A percentile compares a stretch with the other conserved stretches of the same genome.
Evolutionary conservation across 1,139 yeast species (phyloP).

Genomic region (Pichia sp.): DNA sequence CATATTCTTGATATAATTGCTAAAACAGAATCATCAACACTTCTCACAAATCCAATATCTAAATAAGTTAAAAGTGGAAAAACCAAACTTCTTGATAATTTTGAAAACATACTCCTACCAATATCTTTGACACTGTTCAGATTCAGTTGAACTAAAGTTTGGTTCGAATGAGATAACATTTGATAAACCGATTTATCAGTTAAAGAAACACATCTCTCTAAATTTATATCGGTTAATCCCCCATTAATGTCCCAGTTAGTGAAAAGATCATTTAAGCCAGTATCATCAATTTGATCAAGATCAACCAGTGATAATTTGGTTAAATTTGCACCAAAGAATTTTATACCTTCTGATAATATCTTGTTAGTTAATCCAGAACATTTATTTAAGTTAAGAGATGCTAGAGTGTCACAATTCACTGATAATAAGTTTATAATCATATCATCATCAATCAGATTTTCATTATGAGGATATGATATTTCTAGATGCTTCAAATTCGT

Average conservation of each 20-base stretch:
- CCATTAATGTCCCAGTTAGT: slow-evolving; percentile 45
- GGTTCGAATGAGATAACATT: slow-evolving; percentile 55
- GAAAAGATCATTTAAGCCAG: slow-evolving; percentile 56
- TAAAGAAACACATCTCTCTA: slow-evolving; percentile 61
- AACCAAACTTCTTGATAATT: slow-evolving; percentile 32
- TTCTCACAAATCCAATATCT: slow-evolving; percentile 72
- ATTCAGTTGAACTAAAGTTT: slow-evolving; percentile 60
- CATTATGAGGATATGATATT: slow-evolving; percentile 60
- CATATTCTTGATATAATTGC: slow-evolving; percentile 50
- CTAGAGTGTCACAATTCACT: slow-evolving; percentile 56
- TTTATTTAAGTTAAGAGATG: slow-evolving; percentile 58
- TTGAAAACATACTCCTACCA: slow-evolving; percentile 41
- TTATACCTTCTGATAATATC: slow-evolving; percentile 52
- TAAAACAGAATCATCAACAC: slow-evolving; percentile 60
- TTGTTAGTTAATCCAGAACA: slow-evolving; percentile 67
- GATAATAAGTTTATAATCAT: slow-evolving; percentile 56
- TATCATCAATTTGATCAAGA: slow-evolving; percentile 60
- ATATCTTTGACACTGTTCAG: slow-evolving; percentile 66
- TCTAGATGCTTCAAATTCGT: slow-evolving; percentile 52
- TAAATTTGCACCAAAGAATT: slow-evolving; percentile 50
- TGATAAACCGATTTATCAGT: slow-evolving; percentile 59
- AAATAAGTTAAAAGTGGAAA: slow-evolving; percentile 57
- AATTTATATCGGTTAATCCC: slow-evolving; percentile 55
- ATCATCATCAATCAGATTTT: slow-evolving; percentile 68
- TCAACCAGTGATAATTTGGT: slow-evolving; percentile 46